Evolutionary conservation across 2,329 filamentous ascomycete species (phyloP).

Genomic region (Conoideocrella luteorostrata): DNA sequence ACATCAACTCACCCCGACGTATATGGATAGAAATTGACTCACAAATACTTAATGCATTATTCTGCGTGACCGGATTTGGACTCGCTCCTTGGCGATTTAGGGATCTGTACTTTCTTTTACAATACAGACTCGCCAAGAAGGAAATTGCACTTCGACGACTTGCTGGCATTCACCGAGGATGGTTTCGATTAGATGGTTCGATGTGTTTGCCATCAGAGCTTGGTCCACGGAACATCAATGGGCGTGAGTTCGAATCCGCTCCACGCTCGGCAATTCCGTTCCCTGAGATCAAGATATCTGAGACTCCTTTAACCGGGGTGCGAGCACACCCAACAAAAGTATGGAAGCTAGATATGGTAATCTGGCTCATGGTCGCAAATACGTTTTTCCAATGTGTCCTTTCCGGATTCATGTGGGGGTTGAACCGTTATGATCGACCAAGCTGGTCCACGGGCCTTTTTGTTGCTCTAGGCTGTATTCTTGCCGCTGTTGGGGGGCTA

Average conservation of each 20-base stretch:
- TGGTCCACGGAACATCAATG: conserved; percentile 46
- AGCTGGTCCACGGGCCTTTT: conserved; percentile 75
- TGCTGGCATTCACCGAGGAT: conserved; percentile 66
- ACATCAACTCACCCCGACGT: conserved; percentile 68
- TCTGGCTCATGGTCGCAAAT: conserved; percentile 74
- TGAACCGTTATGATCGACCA: conserved; percentile 67
- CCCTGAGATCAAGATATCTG: conserved; percentile 56
- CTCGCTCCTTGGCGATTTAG: conserved; percentile 79
- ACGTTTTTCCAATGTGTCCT: conserved; percentile 70
- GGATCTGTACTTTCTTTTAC: conserved; percentile 67
- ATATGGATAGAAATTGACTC: conserved; percentile 83
- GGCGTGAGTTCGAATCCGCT: conserved; percentile 33
- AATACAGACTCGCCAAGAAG: conserved; percentile 51
- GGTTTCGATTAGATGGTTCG: conserved; percentile 68
- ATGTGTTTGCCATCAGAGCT: conserved; percentile 47
- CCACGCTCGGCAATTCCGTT: conserved; percentile 44
- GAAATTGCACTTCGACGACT: conserved; percentile 57
- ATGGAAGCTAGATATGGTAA: conserved; percentile 75
- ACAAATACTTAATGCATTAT: conserved; percentile 72
- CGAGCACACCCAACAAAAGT: conserved; percentile 59
- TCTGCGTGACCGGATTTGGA: conserved; percentile 82
- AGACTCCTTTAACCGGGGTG: conserved; percentile 63
- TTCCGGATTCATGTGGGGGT: conserved; percentile 76
- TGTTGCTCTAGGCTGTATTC: conserved; percentile 65
- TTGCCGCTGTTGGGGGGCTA: conserved; percentile 61